Evolutionary conservation across 345 rosid genomes (phyloP).

Genomic region (Noccaea bulbosa): DNA sequence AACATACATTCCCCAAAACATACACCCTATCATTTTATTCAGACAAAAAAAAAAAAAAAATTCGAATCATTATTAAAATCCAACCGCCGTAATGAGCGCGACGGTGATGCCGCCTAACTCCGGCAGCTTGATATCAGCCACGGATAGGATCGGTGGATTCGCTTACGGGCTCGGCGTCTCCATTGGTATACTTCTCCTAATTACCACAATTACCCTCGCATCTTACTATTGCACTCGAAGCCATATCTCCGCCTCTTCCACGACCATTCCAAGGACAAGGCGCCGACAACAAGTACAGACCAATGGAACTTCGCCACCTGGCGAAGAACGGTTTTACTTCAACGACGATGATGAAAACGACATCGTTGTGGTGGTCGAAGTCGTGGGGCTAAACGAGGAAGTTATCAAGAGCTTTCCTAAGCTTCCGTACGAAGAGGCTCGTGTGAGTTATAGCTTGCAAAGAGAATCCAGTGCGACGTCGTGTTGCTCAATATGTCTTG

Average conservation of each 20-base stretch:
- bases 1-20: slow-evolving; percentile 18
- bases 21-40: slow-evolving; percentile 17
- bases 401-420: slow-evolving; percentile 71
- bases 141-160: slow-evolving; percentile 47
- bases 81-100: slow-evolving; percentile 21
- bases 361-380: slow-evolving; percentile 44
- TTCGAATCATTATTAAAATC: background rate
- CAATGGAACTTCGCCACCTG: slow-evolving; percentile 8
- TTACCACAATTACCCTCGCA: slow-evolving; percentile 47
- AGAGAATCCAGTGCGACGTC: slow-evolving; percentile 50
- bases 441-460: slow-evolving; percentile 42
- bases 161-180: slow-evolving; percentile 60
- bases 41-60: background rate
- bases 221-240: slow-evolving; percentile 52
- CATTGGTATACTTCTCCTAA: slow-evolving; percentile 51
- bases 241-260: slow-evolving; percentile 34
- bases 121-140: slow-evolving; percentile 19
- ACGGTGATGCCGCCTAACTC: slow-evolving; percentile 28
- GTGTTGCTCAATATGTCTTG: slow-evolving; percentile 84
- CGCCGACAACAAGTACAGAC: slow-evolving; percentile 30
- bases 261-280: slow-evolving; percentile 21
- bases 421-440: slow-evolving; percentile 67
- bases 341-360: slow-evolving; percentile 20
- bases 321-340: slow-evolving; percentile 14
- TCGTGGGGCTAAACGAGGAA: slow-evolving; percentile 66